A percentile compares a stretch with the other conserved stretches of the same genome.
Conservation (phyloP, 495 filamentous ascomycete species). For the Massariosphaeria phaeospora region DNA sequence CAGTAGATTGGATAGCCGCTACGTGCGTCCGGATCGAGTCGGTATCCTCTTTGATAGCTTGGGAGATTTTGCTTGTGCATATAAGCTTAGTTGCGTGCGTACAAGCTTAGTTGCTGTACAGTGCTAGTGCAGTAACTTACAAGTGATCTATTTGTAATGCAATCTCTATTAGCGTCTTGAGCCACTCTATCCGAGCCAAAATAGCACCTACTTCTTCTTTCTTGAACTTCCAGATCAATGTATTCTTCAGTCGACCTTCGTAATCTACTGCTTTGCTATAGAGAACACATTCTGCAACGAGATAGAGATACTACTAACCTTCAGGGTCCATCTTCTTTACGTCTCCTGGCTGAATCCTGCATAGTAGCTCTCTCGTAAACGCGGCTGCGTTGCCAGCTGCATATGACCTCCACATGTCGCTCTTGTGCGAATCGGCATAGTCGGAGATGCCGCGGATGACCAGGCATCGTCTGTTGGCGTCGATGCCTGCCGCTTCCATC, state of each 20-base stretch:
- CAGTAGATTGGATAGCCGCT: not conserved
- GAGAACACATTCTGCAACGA: no score
- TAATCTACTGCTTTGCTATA: no score
- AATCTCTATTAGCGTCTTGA: conserved; percentile 29
- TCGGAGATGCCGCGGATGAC: conserved; percentile 44
- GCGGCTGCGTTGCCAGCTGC: conserved; percentile 43
- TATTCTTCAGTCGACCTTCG: no score
- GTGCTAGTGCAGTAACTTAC: conserved; percentile 21
- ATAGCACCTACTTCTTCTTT: conserved; percentile 31
- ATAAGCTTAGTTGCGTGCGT: not conserved
- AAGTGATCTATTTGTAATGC: conserved; percentile 35
- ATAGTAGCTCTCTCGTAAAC: conserved; percentile 39
- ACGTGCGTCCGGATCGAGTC: not conserved
- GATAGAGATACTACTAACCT: conserved; percentile 8
- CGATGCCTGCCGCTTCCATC: conserved; percentile 28
- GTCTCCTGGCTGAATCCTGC: conserved; percentile 2
- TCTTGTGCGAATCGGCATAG: conserved; percentile 43
- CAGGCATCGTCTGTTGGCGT: conserved; percentile 35
- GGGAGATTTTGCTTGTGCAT: conserved; percentile 1
- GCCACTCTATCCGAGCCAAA: conserved; percentile 33
- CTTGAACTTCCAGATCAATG: conserved; percentile 34
- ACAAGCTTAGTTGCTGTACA: not conserved
- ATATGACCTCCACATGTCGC: conserved; percentile 41
- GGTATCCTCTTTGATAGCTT: conserved; percentile 5
- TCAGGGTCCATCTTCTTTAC: conserved; percentile 13